phyloP scores from a whole-genome alignment of 345 rosid species.

The Populus alba region DNA sequence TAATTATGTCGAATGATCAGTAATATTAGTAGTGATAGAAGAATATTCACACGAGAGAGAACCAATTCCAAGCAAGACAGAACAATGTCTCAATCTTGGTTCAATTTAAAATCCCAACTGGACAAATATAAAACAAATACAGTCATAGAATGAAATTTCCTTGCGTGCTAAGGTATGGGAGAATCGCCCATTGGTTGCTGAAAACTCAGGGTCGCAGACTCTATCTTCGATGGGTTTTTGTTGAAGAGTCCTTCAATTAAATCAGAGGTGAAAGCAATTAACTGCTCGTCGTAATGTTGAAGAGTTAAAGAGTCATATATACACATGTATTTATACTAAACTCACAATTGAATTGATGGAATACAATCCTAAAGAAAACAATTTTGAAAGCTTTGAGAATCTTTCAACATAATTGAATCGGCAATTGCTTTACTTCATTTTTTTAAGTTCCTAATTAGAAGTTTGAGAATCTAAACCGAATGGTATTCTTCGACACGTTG shows the following conservation, averaged over 20 bases:
- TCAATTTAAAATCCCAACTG: not conserved
- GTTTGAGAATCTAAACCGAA: not conserved
- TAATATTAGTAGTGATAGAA: not conserved
- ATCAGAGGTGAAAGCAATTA: not conserved
- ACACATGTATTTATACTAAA: too few relatives aligned
- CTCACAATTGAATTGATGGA: too few relatives aligned
- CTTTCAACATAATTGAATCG: too few relatives aligned
- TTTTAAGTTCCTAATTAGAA: not conserved
- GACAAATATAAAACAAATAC: not conserved
- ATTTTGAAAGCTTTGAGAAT: too few relatives aligned
- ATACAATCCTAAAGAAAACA: too few relatives aligned
- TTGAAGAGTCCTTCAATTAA: not conserved
- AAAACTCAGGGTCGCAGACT: not conserved
- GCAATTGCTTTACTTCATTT: not conserved
- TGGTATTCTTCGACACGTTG: not conserved
- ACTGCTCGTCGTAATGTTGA: not conserved
- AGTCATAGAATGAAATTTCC: constrained; percentile 10
- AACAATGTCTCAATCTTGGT: not conserved
- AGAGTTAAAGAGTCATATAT: not conserved
- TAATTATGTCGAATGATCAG: not conserved
- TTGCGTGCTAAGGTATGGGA: not conserved
- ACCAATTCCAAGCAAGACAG: not conserved
- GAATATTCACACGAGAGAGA: not conserved
- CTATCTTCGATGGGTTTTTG: not conserved
- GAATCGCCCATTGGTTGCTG: not conserved